Base-by-base conservation (phyloP, 1,284 basidiomycete genomes). In the Thecaphora thlaspeos region DNA sequence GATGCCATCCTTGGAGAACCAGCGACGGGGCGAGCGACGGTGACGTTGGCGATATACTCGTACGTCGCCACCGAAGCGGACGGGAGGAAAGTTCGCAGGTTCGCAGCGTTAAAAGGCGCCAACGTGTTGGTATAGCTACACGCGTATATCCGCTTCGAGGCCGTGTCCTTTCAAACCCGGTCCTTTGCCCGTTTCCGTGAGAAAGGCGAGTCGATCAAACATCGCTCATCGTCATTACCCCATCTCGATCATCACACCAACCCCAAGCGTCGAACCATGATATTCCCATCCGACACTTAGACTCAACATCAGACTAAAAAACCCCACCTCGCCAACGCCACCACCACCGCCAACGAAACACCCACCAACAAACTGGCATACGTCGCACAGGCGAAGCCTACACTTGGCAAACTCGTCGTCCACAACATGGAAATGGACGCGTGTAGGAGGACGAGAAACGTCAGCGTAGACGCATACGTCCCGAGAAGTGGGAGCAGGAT, bases 341-440 rank as follows among this genome's bases (percentile, higher is more conserved):
- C 68, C 1, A 65, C 55, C 41, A 71, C n/a, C n/a, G n/a, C 49
- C 24, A 75, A 65, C 9, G 56, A 63, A 4, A 74, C 51, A 17
- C 71, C 73, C 23, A 71, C 62, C 17, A 75, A 50, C 43, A 75
- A 46, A 21, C 65, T 65, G 1, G 57, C 58, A 36, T 75, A 75
- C 7, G 68, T 74, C 8, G 70, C 64, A 0, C 52, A 66, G 4
- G 68, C 67, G 19, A 73, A 69, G 9, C 73, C 71, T 10, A 74
- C 30, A n/a, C 4, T 23, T 18, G 7, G 21, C 26, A 28, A 26
- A 30, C 39, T 17, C n/a, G 17, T 14, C 24, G 9, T 37, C 9
- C 18, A 18, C 14, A 23, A 47, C 17, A 30, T 12, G 9, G 22
- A 10, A 21, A 30, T 21, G 4, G n/a, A 4, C 40, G 11, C 23